These are phyloP conservation scores for Saprolegnia parasitica DNA, from an alignment of 352 stramenopile species.

Conservation along the genomic window DNA sequence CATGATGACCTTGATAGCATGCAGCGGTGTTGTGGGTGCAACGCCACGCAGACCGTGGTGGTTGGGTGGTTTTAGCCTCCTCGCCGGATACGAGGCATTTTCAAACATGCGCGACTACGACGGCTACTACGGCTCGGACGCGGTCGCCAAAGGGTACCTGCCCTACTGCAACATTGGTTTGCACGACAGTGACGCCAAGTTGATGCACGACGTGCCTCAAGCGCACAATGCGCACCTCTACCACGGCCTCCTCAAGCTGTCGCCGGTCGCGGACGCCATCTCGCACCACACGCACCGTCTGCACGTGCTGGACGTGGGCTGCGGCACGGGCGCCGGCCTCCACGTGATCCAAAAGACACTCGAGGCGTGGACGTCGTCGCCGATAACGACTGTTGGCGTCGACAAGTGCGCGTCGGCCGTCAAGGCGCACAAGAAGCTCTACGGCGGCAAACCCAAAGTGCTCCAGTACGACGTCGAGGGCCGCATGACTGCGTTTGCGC, in stretches of 20 bases:
- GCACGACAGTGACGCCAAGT: neutral
- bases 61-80: neutral
- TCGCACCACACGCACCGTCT: neutral
- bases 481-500: conserved; percentile 25
- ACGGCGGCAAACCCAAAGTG: conserved; percentile 5
- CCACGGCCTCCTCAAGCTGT: conserved; percentile 1
- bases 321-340: conserved; percentile 21
- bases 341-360: conserved; percentile 7
- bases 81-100: neutral
- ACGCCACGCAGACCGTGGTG: no score
- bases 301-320: conserved; percentile 26
- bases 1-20: no score
- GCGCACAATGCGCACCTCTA: conserved; percentile 22
- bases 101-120: conserved; percentile 21
- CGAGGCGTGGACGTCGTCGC: neutral
- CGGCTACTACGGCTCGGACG: conserved; percentile 18
- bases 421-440: conserved; percentile 26
- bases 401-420: conserved; percentile 23
- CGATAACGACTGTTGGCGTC: conserved; percentile 5
- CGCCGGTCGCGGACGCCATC: neutral
- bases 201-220: conserved; percentile 10
- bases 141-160: conserved; percentile 14
- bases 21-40: no score
- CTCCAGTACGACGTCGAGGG: conserved; percentile 24
- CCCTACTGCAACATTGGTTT: conserved; percentile 27